These are phyloP conservation scores for Penicillium capsulatum DNA, from an alignment of 2,329 filamentous ascomycete species.

Conservation along the genomic window DNA sequence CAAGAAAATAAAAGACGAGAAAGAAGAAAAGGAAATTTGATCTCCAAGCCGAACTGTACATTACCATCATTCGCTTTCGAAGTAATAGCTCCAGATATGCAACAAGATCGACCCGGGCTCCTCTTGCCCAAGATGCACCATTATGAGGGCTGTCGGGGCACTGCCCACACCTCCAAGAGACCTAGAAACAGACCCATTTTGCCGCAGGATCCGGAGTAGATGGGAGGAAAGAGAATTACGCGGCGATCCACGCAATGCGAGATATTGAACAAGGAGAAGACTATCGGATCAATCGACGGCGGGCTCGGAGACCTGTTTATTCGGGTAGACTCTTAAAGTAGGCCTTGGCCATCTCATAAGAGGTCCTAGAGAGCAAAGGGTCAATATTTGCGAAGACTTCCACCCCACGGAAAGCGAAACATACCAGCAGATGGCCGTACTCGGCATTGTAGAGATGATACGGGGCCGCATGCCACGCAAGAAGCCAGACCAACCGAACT, in stretches of 20 bases:
- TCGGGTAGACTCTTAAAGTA: constrained; percentile 54
- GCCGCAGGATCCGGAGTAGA: constrained; percentile 10
- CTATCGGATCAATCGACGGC: constrained; percentile 5
- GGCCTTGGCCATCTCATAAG: constrained; percentile 65
- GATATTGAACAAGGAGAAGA: constrained; percentile 12
- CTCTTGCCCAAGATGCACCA: constrained; percentile 8
- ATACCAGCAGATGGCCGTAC: constrained; percentile 98
- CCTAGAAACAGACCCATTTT: constrained; percentile 12
- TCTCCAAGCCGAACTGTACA: constrained; percentile 23
- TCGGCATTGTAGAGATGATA: constrained; percentile 95
- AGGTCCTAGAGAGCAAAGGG: constrained; percentile 47
- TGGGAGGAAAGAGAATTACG: constrained; percentile 6
- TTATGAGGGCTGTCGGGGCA: constrained; percentile 5
- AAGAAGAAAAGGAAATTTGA: constrained; percentile 7
- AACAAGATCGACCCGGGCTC: constrained; percentile 12
- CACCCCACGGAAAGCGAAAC: too few species aligned
- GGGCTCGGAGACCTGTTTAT: constrained; percentile 12
- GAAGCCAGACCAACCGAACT: constrained; percentile 82
- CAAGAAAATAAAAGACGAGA: constrained; percentile 7
- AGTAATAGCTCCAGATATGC: constrained; percentile 17
- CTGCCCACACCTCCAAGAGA: constrained; percentile 8
- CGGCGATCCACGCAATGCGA: constrained; percentile 7
- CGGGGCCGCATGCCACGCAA: constrained; percentile 88
- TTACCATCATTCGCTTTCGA: constrained; percentile 20
- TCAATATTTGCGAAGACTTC: background rate